Percentiles rank a stretch among this genome's conserved stretches.
These are phyloP conservation scores for Neurospora hispaniola DNA, from an alignment of 495 filamentous ascomycete species.

Conservation along the genomic window DNA sequence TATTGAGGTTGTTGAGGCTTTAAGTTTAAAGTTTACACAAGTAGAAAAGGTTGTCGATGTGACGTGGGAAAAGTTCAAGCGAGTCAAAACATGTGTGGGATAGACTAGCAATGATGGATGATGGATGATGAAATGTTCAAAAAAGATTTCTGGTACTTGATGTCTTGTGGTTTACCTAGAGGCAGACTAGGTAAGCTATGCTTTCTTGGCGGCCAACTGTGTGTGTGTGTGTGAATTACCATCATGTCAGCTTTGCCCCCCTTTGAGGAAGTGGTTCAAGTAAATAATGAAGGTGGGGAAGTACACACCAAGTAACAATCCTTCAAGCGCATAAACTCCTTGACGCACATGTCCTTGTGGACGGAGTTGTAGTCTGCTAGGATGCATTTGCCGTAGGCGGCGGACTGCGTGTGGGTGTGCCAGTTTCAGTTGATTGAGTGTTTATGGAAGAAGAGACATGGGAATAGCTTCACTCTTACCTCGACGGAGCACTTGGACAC, in stretches of 20 bases:
- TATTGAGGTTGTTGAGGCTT: conserved; percentile 71
- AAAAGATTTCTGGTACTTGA: neutral
- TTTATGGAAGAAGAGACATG: no score
- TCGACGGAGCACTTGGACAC: conserved; percentile 74
- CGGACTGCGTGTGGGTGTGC: no score
- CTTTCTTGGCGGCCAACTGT: neutral
- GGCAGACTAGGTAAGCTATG: neutral
- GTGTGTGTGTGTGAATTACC: neutral
- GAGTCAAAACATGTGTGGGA: neutral
- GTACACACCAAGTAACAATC: conserved; percentile 73
- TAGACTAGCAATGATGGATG: neutral
- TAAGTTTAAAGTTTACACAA: conserved; percentile 18
- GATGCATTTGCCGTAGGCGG: conserved; percentile 78
- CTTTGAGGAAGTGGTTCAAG: neutral
- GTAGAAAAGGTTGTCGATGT: neutral
- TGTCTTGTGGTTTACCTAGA: neutral
- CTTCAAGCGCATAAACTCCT: conserved; percentile 78
- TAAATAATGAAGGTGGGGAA: neutral
- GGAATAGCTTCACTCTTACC: conserved; percentile 36
- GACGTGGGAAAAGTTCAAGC: neutral
- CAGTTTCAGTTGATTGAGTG: no score
- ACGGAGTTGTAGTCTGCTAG: conserved; percentile 83
- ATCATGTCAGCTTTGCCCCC: neutral
- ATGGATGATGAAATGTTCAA: neutral
- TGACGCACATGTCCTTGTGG: conserved; percentile 80